These are phyloP conservation scores for Hamamelis virginiana DNA, from an alignment of 164 flowering plant species.

Conservation along the genomic window DNA sequence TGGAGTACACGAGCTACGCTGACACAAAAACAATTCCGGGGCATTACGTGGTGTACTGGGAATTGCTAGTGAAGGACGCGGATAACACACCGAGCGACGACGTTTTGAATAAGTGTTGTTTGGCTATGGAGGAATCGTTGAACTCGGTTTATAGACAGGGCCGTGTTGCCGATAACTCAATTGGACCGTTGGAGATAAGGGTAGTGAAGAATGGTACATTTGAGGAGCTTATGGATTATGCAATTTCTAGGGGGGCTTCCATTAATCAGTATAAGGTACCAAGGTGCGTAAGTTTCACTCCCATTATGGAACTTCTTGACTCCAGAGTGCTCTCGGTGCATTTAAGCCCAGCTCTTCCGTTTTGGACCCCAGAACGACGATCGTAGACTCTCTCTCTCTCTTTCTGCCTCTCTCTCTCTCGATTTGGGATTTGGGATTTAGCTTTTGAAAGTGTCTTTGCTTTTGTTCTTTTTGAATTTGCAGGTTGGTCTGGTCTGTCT, in stretches of 20 bases:
- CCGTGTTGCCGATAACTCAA: constrained; percentile 59
- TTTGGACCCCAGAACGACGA: constrained; percentile 62
- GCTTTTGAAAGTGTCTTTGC: constrained; percentile 24
- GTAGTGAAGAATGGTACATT: constrained; percentile 69
- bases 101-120: constrained; percentile 52
- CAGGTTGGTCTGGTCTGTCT: background rate
- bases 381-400: constrained; percentile 7
- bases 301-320: constrained; percentile 69
- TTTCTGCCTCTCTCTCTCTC: background rate
- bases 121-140: constrained; percentile 71
- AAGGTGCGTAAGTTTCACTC: constrained; percentile 69
- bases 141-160: constrained; percentile 79
- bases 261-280: constrained; percentile 84
- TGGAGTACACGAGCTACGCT: constrained; percentile 77
- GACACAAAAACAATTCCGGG: constrained; percentile 72
- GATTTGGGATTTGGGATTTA: background rate
- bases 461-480: too few relatives aligned
- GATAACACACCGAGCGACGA: constrained; percentile 26
- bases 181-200: constrained; percentile 75
- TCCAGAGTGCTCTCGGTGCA: constrained; percentile 54
- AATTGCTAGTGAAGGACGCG: constrained; percentile 42
- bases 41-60: constrained; percentile 81
- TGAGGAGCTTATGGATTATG: constrained; percentile 86
- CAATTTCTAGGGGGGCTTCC: constrained; percentile 77
- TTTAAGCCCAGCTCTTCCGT: constrained; percentile 60